phyloP scores from a whole-genome alignment of 768 basidiomycete species.

The Boletales sp. region DNA sequence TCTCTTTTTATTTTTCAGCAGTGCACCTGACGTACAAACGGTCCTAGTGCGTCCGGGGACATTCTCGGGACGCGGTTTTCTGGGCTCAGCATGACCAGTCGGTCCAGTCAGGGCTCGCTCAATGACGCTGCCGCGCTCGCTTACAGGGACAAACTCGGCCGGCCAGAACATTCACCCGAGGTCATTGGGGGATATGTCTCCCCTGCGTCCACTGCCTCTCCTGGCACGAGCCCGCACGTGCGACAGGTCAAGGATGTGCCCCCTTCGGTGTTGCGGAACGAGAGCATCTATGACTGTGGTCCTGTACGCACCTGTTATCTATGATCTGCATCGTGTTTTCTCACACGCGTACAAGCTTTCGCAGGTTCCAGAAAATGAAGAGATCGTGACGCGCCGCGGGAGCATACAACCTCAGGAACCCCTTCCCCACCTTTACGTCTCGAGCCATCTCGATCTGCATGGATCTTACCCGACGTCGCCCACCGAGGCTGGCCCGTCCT shows the following conservation, averaged over 20 bases:
- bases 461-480: conserved; percentile 16
- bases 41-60: conserved; percentile 27
- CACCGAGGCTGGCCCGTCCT: conserved; percentile 11
- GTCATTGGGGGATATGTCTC: conserved; percentile 36
- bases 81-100: conserved; percentile 27
- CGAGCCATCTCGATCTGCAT: conserved; percentile 12
- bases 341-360: conserved; percentile 10
- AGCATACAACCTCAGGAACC: conserved; percentile 22
- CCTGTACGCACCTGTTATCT: conserved; percentile 12
- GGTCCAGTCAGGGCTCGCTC: conserved; percentile 31
- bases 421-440: conserved; percentile 23
- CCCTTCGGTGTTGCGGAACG: conserved; percentile 23
- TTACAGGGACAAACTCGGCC: conserved; percentile 24
- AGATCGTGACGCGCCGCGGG: conserved; percentile 23
- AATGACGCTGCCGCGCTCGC: conserved; percentile 25
- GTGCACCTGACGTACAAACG: conserved; percentile 19
- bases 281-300: conserved; percentile 25
- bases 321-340: neutral
- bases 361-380: conserved; percentile 22
- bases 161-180: conserved; percentile 22
- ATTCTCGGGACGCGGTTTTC: conserved; percentile 30
- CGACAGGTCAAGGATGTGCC: conserved; percentile 21
- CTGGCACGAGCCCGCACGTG: conserved; percentile 33
- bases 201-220: conserved; percentile 43
- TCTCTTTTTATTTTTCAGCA: conserved; percentile 16